Base-by-base conservation (phyloP, 2,329 filamentous ascomycete genomes). In the Teratosphaeriaceae sp. region DNA sequence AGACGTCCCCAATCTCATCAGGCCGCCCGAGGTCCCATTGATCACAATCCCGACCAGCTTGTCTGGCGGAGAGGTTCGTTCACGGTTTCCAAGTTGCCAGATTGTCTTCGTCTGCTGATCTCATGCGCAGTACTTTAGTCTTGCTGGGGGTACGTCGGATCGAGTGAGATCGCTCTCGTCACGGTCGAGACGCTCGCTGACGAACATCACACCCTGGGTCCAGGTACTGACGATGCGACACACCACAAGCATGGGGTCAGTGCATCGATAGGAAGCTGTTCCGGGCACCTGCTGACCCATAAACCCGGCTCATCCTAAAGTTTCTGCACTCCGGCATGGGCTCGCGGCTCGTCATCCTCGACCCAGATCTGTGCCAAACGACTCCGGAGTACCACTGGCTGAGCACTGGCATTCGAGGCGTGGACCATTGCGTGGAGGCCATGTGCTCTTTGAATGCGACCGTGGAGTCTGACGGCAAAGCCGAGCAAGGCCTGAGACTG, bases 341-440 rank as follows among this genome's bases (percentile, higher is more conserved):
- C 0, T 69, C 76, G 0, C 58, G 68, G 3, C 65, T 82, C 3
- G 65, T 80, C 4, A 73, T 82, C 30, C 69, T 79, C 2, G 77
- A 80, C 44, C 73, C 78, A 2, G 61, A 66, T 12, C 62, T 81
- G 1, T 67, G 66, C 13, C 57, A 63, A 2, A 72, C 71, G 0
- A 80, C 76, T 0, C 78, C 77, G 0, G 60, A 65, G 1, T 61
- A 62, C 15, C 64, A 78, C 15, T 82, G 77, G 78, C 61, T 80
- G 1, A 74, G 71, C 31, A 78, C 75, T 0, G 78, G 79, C 0
- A 65, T 80, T 6, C 65, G 76, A 6, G 69, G 72, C 0, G 67
- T 80, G 0, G 76, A 80, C 50, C 76, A 79, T 52, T 79, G 75
- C 44, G 69, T 80, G 3, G 76, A 80, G 57, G 72, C 71, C 1